Percentiles rank a stretch among this genome's conserved stretches.
Conservation (phyloP, 352 stramenopile genomes). For the Phytopythium delawarense region DNA sequence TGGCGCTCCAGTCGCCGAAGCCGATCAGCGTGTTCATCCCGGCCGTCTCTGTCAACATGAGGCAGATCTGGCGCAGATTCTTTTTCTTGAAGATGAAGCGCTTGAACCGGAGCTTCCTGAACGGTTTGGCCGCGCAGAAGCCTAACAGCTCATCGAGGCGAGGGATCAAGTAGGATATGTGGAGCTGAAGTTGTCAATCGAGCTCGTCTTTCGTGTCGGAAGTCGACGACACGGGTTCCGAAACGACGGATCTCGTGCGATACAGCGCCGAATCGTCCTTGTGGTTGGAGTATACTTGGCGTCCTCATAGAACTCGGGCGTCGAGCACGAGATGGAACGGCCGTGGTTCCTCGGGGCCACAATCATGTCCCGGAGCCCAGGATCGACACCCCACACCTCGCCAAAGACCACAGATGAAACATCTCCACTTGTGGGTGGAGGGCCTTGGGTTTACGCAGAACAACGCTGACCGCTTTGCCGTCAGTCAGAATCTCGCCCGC, state of each 20-base stretch:
- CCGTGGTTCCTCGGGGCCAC: not conserved
- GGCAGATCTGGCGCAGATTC: slow-evolving; percentile 15
- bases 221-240: not conserved
- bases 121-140: slow-evolving; percentile 11
- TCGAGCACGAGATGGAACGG: not conserved
- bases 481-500: slow-evolving; percentile 12
- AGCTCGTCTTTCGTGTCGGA: slow-evolving; percentile 13
- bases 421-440: not conserved
- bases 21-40: slow-evolving; percentile 10
- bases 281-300: not conserved
- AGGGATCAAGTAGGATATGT: slow-evolving; percentile 7
- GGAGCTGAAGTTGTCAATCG: slow-evolving; percentile 6
- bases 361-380: not conserved
- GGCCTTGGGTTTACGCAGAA: slow-evolving; percentile 15
- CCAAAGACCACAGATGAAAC: not conserved
- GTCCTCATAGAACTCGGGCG: not conserved
- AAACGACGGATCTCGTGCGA: no score
- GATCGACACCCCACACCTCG: not conserved
- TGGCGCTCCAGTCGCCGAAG: slow-evolving; percentile 15
- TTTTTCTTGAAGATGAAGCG: slow-evolving; percentile 11
- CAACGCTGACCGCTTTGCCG: slow-evolving; percentile 12
- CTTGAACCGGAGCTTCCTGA: slow-evolving; percentile 10
- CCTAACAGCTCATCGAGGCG: slow-evolving; percentile 10
- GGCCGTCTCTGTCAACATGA: not conserved
- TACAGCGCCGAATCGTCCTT: not conserved